A percentile compares a stretch with the other conserved stretches of the same genome.
Evolutionary conservation across 129 eudicot genomes (phyloP).

Genomic region (Gnaphalium uliginosum): DNA sequence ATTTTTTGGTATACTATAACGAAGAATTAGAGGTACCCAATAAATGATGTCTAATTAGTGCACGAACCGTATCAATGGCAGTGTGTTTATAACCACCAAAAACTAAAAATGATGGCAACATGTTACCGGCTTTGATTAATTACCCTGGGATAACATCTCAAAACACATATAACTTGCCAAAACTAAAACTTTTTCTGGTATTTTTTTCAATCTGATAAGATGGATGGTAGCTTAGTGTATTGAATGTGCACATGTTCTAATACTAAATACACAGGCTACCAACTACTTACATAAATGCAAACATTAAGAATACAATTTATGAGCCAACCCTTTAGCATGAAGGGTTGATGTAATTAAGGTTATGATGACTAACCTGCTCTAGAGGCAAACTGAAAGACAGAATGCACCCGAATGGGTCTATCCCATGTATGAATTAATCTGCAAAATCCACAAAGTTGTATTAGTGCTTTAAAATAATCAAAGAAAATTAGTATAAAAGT

Average conservation of each 20-base stretch:
- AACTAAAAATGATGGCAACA: slow-evolving; percentile 31
- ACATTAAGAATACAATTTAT: slow-evolving; percentile 27
- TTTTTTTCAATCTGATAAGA: slow-evolving; percentile 19
- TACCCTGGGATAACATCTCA: slow-evolving; percentile 15
- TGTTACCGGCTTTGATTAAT: slow-evolving; percentile 19
- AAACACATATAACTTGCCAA: slow-evolving; percentile 18
- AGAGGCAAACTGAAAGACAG: slow-evolving; percentile 18
- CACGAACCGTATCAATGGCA: slow-evolving; percentile 8
- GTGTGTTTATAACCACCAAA: slow-evolving; percentile 25
- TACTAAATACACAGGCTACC: slow-evolving; percentile 31
- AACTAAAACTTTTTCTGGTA: slow-evolving; percentile 3
- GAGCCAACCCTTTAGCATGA: slow-evolving; percentile 23
- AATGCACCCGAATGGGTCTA: slow-evolving; percentile 4
- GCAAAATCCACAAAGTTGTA: slow-evolving; percentile 17
- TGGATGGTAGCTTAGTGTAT: slow-evolving; percentile 29
- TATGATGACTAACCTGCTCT: slow-evolving; percentile 30
- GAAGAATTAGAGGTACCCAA: slow-evolving; percentile 31
- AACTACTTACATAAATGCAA: slow-evolving; percentile 36
- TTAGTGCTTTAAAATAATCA: not conserved
- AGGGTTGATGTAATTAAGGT: slow-evolving; percentile 32
- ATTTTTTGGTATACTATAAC: slow-evolving; percentile 20
- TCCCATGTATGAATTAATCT: slow-evolving; percentile 21
- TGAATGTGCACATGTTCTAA: slow-evolving; percentile 34
- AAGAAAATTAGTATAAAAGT: not conserved
- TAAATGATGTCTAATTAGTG: slow-evolving; percentile 25